Conservation (phyloP, 345 rosid genomes). For the Acer yangbiense region DNA sequence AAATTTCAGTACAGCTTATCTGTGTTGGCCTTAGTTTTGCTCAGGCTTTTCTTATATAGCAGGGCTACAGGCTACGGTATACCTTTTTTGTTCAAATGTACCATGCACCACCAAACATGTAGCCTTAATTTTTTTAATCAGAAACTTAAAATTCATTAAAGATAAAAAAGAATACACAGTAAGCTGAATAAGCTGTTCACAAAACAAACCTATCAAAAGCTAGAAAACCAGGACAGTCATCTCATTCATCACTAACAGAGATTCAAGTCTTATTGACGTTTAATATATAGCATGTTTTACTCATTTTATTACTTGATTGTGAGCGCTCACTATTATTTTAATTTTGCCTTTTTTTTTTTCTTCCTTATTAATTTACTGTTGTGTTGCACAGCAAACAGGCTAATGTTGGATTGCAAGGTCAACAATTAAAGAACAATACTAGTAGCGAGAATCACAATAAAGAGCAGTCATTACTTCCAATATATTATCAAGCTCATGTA, state of each 20-base stretch:
- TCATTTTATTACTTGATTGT: neutral
- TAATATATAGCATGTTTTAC: neutral
- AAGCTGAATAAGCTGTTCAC: neutral
- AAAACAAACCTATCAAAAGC: neutral
- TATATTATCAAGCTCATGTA: neutral
- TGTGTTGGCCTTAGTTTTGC: no score
- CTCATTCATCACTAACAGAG: neutral
- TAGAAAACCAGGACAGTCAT: neutral
- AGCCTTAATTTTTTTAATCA: no score
- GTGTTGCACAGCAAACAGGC: no score
- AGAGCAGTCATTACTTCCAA: neutral
- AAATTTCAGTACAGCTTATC: no score
- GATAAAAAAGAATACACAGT: neutral
- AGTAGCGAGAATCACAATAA: neutral
- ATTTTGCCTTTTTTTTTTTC: no score
- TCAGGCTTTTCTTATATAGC: no score
- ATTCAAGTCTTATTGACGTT: neutral
- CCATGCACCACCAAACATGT: no score
- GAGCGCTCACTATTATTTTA: neutral
- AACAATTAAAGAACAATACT: neutral
- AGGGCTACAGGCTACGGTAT: no score
- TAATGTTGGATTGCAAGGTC: neutral
- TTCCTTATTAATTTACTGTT: no score
- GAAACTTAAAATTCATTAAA: neutral
- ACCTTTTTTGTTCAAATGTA: no score